Evolutionary conservation across 345 rosid species (phyloP).

Genomic region (Jatropha curcas): DNA sequence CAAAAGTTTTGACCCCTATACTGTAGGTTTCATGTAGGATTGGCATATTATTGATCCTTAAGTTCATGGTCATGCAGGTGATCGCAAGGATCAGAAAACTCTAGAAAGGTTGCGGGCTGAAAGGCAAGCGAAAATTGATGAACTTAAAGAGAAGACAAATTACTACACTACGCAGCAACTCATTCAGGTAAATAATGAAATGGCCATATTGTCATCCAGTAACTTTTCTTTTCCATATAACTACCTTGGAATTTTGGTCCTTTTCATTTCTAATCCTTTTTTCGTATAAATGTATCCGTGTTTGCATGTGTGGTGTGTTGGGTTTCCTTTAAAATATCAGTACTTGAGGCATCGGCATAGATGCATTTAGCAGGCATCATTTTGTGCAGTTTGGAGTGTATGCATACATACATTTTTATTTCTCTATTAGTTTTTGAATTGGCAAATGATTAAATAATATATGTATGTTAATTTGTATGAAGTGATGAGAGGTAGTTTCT

Average conservation of each 20-base stretch:
- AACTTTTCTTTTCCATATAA: not conserved
- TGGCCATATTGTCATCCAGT: not conserved
- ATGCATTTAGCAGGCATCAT: not conserved
- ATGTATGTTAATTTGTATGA: too few relatives aligned
- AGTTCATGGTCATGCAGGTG: conserved; percentile 47
- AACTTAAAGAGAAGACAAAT: conserved; percentile 92
- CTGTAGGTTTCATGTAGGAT: not conserved
- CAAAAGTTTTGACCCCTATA: not conserved
- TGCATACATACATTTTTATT: too few relatives aligned
- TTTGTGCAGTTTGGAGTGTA: too few relatives aligned
- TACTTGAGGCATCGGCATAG: not conserved
- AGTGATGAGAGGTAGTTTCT: too few relatives aligned
- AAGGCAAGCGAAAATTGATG: conserved; percentile 86
- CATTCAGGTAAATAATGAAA: conserved; percentile 65
- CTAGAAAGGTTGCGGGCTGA: conserved; percentile 85
- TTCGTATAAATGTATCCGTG: not conserved
- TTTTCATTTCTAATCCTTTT: too few relatives aligned
- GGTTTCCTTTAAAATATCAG: not conserved
- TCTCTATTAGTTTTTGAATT: not conserved
- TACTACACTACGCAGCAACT: conserved; percentile 89
- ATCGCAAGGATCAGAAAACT: conserved; percentile 76
- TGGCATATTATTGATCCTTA: conserved; percentile 6
- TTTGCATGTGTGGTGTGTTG: not conserved
- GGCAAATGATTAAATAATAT: too few relatives aligned
- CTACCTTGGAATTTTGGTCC: too few relatives aligned